phyloP scores from a whole-genome alignment of 148 eudicot species.

The Nepenthes mirabilis region DNA sequence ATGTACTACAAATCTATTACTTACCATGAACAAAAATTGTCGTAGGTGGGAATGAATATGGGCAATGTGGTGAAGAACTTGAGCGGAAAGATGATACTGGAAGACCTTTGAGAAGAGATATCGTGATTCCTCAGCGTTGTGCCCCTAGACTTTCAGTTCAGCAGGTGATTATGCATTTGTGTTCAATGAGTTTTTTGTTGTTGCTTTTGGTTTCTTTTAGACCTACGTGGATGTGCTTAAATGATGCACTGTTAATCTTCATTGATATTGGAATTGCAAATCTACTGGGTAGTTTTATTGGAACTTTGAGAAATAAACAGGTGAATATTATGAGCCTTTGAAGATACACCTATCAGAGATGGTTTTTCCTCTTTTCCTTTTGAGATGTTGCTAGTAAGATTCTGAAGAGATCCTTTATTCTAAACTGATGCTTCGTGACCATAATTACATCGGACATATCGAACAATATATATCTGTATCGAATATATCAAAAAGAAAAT shows the following conservation, averaged over 20 bases:
- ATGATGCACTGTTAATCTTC: too few relatives aligned
- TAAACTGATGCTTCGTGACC: too few relatives aligned
- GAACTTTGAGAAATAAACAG: too few relatives aligned
- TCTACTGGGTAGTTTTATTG: neutral
- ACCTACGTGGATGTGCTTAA: too few relatives aligned
- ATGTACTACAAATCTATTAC: too few relatives aligned
- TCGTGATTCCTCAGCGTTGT: conserved; percentile 82
- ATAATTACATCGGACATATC: too few relatives aligned
- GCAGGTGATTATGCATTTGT: conserved; percentile 38
- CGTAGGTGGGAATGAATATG: conserved; percentile 97
- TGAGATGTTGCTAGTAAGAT: neutral
- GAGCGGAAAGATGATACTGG: conserved; percentile 76
- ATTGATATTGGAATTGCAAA: neutral
- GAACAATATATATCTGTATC: too few relatives aligned
- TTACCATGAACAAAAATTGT: neutral
- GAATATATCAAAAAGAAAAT: too few relatives aligned
- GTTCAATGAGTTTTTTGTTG: neutral
- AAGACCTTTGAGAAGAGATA: conserved; percentile 75
- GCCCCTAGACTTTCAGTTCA: conserved; percentile 81
- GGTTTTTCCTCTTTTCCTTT: neutral
- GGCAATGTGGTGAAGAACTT: conserved; percentile 98
- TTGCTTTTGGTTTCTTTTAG: too few relatives aligned
- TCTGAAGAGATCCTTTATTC: neutral
- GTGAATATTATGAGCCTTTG: too few relatives aligned
- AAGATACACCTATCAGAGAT: too few relatives aligned